Base-by-base conservation (phyloP, 441 rosid species). In the Erysimum cheiri region DNA sequence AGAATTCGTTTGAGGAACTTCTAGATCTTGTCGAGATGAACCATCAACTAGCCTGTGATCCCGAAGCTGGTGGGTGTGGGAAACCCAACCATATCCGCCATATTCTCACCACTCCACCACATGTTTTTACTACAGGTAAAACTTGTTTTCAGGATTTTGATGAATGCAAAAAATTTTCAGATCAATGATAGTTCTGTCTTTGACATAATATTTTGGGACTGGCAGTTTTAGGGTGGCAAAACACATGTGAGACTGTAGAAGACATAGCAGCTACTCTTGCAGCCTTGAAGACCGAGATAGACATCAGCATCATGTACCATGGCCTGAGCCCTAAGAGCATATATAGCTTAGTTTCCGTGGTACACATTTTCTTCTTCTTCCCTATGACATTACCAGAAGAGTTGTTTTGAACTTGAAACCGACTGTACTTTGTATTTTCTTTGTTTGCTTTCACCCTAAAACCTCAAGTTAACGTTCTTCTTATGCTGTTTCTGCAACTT, bases 211-310 rank as follows among this genome's bases (percentile, higher is more conserved):
- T 35, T 8, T 46, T 67, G 78, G 44, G 60, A 66, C 44, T 80
- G 76, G 85, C 85, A 94, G 99, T 94, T 80, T 66, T 94, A 69
- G 99, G 99, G 71, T 94, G 99, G 99, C 97, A 92, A 84, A 92
- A 86, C 72, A 88, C 99, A 55, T 85, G 96, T 40, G 99, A 94
- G 80, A 85, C 78, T 70, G 89, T 80, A 47, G 84, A 84, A 64
- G 94, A 94, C 80, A 92, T 94, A 78, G 82, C 82, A 75, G 93
- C 89, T 70, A 94, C 99, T 58, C 77, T 94, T 79, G 83, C 88
- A 41, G 88, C 89, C 54, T 79, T 94, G 56, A 80, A 70, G 73
- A 83, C 90, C 1, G 96, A 92, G 81, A 87, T 92, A 69, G 99
- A 94, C 81, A 81, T 92, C 73, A 85, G 96, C 52, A 78, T 80